These are phyloP conservation scores for Neurospora sublineolata DNA, from an alignment of 495 filamentous ascomycete species.

Conservation along the genomic window DNA sequence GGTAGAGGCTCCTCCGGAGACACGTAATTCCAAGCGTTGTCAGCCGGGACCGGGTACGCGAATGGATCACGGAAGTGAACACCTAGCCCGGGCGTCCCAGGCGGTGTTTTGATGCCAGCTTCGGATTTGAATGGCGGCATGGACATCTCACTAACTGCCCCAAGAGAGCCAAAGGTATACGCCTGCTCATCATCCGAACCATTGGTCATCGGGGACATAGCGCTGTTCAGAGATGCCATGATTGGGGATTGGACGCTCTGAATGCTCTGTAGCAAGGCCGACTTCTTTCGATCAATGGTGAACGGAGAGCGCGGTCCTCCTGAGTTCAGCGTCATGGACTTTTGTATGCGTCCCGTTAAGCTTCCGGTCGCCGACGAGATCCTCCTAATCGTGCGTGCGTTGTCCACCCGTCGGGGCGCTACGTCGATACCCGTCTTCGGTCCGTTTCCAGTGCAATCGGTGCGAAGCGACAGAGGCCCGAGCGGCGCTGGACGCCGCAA, in stretches of 20 bases:
- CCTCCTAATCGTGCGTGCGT: conserved; percentile 34
- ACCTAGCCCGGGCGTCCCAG: conserved; percentile 31
- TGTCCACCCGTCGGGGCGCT: conserved; percentile 21
- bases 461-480: conserved; percentile 23
- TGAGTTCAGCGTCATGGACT: conserved; percentile 16
- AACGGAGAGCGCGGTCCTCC: conserved; percentile 35
- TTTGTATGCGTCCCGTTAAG: conserved; percentile 30
- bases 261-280: conserved; percentile 26
- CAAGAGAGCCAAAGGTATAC: conserved; percentile 18
- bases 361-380: conserved; percentile 32
- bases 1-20: conserved; percentile 30
- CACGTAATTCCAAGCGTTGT: conserved; percentile 22
- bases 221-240: conserved; percentile 19
- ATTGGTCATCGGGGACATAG: conserved; percentile 25
- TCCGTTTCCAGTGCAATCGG: conserved; percentile 19
- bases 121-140: conserved; percentile 22
- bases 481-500: conserved; percentile 32
- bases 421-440: conserved; percentile 30
- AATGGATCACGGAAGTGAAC: conserved; percentile 22
- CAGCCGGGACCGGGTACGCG: conserved; percentile 15
- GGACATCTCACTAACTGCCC: conserved; percentile 6
- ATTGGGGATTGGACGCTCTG: conserved; percentile 27
- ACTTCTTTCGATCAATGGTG: conserved; percentile 29
- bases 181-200: conserved; percentile 29
- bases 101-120: conserved; percentile 32